phyloP scores from a whole-genome alignment of 176 grass and related monocot genomes.

The Bothriochloa decipiens region DNA sequence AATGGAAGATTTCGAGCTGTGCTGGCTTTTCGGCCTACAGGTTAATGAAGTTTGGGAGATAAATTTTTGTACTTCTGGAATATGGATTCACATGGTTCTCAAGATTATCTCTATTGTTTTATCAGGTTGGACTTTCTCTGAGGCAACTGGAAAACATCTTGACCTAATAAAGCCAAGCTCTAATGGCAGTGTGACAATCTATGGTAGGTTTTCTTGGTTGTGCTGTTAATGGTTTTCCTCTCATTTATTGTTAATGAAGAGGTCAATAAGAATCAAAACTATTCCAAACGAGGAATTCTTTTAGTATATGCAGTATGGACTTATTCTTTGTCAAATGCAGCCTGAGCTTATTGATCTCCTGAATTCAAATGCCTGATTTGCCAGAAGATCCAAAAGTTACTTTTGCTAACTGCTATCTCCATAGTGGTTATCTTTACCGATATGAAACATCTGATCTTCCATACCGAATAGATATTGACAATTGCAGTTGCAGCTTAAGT shows the following conservation, averaged over 20 bases:
- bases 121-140: conserved; percentile 75
- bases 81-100: conserved; percentile 1
- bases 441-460: conserved; percentile 10
- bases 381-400: neutral
- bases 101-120: conserved; percentile 37
- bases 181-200: conserved; percentile 66
- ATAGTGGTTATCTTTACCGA: conserved; percentile 6
- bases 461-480: neutral
- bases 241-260: conserved; percentile 19
- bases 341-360: conserved; percentile 4
- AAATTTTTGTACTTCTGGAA: conserved; percentile 19
- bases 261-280: neutral
- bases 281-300: neutral
- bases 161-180: conserved; percentile 79
- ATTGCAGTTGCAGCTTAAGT: conserved; percentile 18
- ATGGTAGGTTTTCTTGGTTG: conserved; percentile 52
- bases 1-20: conserved; percentile 58
- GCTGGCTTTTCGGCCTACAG: conserved; percentile 84
- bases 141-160: conserved; percentile 60
- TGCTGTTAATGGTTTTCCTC: conserved; percentile 1
- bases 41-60: conserved; percentile 26
- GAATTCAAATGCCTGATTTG: conserved; percentile 8
- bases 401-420: neutral
- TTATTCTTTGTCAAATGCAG: conserved; percentile 5
- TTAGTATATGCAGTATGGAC: neutral